Evolutionary conservation across 768 basidiomycete genomes (phyloP).

Genomic region (Russula vinacea): DNA sequence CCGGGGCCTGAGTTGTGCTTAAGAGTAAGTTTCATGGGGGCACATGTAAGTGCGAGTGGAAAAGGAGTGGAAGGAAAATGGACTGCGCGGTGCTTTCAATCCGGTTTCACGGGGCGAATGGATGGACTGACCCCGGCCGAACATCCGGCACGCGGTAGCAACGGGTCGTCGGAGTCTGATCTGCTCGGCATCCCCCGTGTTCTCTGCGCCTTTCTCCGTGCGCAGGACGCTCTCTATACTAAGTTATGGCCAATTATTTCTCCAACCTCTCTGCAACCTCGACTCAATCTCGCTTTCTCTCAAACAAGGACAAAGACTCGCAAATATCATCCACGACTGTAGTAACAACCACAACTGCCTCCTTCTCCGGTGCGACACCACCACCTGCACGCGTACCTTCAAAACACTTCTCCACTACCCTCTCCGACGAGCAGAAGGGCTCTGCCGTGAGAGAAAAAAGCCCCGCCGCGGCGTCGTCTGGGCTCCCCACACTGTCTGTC

Average conservation of each 20-base stretch:
- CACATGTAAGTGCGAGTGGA: slow-evolving; percentile 3
- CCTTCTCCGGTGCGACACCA: slow-evolving; percentile 11
- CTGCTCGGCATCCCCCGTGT: not conserved
- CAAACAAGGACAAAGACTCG: slow-evolving; percentile 40
- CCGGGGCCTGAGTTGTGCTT: slow-evolving; percentile 80
- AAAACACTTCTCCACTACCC: slow-evolving; percentile 70
- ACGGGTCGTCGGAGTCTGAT: not conserved
- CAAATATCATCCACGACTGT: slow-evolving; percentile 28
- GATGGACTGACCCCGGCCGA: not conserved
- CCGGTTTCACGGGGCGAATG: not conserved
- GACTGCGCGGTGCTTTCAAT: not conserved
- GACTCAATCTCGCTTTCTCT: slow-evolving; percentile 59
- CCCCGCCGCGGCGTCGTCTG: slow-evolving; percentile 38
- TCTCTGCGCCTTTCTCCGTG: not conserved
- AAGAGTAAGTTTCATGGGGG: slow-evolving; percentile 73
- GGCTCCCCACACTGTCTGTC: slow-evolving; percentile 41
- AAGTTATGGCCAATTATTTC: slow-evolving; percentile 67
- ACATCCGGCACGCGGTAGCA: not conserved
- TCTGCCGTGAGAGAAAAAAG: slow-evolving; percentile 43
- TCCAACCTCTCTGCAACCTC: slow-evolving; percentile 75
- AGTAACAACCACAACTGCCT: slow-evolving; percentile 28
- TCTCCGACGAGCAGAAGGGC: slow-evolving; percentile 46
- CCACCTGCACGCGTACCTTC: slow-evolving; percentile 54
- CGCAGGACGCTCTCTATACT: not conserved
- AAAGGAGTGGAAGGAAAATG: slow-evolving; percentile 3